Evolutionary conservation across 2,329 filamentous ascomycete genomes (phyloP), one percentile per base, ranked within the genome.

Genomic region (Xylariales sp.): DNA sequence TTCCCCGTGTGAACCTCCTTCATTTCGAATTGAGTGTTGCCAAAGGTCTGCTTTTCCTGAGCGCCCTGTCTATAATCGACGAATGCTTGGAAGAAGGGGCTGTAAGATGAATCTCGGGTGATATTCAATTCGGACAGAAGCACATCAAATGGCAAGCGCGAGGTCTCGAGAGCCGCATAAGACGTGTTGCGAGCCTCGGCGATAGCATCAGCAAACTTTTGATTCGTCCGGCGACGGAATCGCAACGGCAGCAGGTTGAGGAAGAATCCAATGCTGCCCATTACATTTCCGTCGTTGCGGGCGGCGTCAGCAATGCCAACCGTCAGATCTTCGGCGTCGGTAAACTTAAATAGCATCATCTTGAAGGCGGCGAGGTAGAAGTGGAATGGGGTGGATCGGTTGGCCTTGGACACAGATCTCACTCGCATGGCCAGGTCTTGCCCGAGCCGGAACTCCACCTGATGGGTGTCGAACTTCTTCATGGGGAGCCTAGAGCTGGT

Each of bases 41-140:
- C 70, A 52, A 74, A 71, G 6, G 68, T 48, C 2, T 78, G 41
- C 69, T 75, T 68, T 52, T 78, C 69, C 4, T 75, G 70, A 0
- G 71, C 64, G 0, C 75, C 75, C 36, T 78, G 78, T 5, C 82
- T 78, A 70, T 86, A 86, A 73, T 87, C 80, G 46, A 86, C 70
- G 23, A 82, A 80, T 0, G 75, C 78, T 64, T 86, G 84, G 74
- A 85, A 85, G 0, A 87, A 55, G 0, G 84, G 84, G 32, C 69
- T 81, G 62, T 81, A 70, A 0, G 75, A 71, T 0, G 80, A 69
- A 1, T 81, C 81, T 5, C 83, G 76, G 0, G 77, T 71, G 0
- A 83, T 77, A 9, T 79, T 75, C 0, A 86, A 73, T 49, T 82
- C 77, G 0, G 14, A 14, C 4, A 69, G 18, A 1, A 69, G 34